Base-by-base conservation (phyloP, 768 basidiomycete genomes). In the Russula abietina region DNA sequence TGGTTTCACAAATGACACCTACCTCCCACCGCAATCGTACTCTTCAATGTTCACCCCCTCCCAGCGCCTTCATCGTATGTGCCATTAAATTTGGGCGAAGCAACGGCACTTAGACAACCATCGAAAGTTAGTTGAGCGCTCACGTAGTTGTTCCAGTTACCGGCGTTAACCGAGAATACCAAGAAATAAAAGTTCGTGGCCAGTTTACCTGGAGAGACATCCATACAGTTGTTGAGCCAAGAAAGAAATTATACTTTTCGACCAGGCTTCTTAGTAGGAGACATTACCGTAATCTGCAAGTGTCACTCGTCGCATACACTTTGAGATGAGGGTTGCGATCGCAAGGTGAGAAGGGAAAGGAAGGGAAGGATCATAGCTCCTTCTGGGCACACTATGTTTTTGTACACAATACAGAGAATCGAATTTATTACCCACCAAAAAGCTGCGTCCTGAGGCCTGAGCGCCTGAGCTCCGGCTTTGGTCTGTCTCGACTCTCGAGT, bases 101-200 rank as follows among this genome's bases (percentile, higher is more conserved):
- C 33, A 16, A 32, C 9, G 16, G 19, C 60, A n/a, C n/a, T 1
- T 4, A 22, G 9, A 33, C 60, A 19, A 0, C 3, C 6, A 16
- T 49, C 38, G 28, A 56, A 8, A 4, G n/a, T n/a, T n/a, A 12
- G 1, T 17, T n/a, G 32, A 28, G 48, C 48, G 38, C 60, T 55
- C 14, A 50, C 28, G 11, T 56, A 41, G 55, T 2, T 56, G 38
- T 48, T 57, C 33, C 45, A 36, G 3, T 22, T 46, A n/a, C 56
- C 33, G 17, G 32, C 55, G 11, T 28, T 56, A 28, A 19, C 28
- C 11, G 46, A 56, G 22, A 56, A 50, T 17, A 50, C 28, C 45
- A 56, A 49, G 55, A 30, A 41, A 3, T 36, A 56, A 50, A 53
- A 22, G 10, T 56, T 61, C 30, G 16, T 61, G 28, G 60, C 26